Evolutionary conservation across 352 stramenopile genomes (phyloP).

Genomic region (Phytophthora foliorum): DNA sequence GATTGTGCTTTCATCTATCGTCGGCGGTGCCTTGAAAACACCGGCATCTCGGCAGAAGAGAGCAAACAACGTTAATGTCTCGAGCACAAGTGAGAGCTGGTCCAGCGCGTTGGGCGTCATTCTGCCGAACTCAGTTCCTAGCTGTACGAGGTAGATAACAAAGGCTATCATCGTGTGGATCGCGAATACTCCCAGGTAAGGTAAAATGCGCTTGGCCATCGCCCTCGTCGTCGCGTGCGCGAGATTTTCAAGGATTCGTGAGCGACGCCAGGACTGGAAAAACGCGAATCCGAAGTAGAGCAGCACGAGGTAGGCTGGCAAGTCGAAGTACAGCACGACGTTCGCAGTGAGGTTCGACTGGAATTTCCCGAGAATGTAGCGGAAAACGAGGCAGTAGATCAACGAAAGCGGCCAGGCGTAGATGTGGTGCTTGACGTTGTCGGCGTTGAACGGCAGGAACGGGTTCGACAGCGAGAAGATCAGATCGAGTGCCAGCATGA

Average conservation of each 20-base stretch:
- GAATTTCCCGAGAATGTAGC: constrained; percentile 58
- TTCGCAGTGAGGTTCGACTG: constrained; percentile 40
- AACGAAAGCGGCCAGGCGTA: constrained; percentile 80
- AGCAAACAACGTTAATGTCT: constrained; percentile 74
- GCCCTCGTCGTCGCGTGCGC: constrained; percentile 78
- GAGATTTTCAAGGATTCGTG: constrained; percentile 75
- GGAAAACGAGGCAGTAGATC: constrained; percentile 77
- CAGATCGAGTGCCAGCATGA: constrained; percentile 88
- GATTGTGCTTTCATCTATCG: not conserved
- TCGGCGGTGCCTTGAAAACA: constrained; percentile 49
- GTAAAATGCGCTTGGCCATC: constrained; percentile 89
- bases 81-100: constrained; percentile 78
- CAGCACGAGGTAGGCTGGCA: constrained; percentile 74
- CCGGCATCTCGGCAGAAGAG: constrained; percentile 82
- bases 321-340: constrained; percentile 74
- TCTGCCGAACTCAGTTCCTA: constrained; percentile 40
- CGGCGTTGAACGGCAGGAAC: constrained; percentile 88
- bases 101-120: constrained; percentile 70
- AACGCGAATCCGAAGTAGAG: constrained; percentile 73
- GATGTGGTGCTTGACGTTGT: constrained; percentile 88
- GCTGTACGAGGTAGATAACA: constrained; percentile 61
- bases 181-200: constrained; percentile 78
- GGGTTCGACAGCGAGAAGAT: constrained; percentile 91
- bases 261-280: constrained; percentile 74
- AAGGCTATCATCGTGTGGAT: constrained; percentile 59